Base-by-base conservation (phyloP, 148 eudicot genomes). In the Spergularia bocconei region DNA sequence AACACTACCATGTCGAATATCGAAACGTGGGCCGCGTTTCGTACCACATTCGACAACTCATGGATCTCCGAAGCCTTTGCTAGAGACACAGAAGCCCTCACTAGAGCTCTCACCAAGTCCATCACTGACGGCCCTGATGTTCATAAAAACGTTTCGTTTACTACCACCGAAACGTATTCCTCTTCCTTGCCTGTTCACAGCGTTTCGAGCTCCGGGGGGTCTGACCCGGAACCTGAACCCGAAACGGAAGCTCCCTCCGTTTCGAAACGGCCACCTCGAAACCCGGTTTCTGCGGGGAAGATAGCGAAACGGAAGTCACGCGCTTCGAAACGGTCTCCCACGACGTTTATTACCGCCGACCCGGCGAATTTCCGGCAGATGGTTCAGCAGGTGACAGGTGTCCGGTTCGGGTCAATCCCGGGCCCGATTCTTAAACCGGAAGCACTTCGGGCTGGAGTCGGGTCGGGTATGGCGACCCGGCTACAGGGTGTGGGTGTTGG, bases 341-440 rank as follows among this genome's bases (percentile, higher is more conserved):
- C 98, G 51, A 93, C 96, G 52, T 91, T 85, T 36, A 93, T 93
- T 11, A 75, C 84, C 7, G 96, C 96, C 10, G 96, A 91, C 81
- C 85, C 93, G 13, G 85, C 88, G 10, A 91, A 91, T 55, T 93
- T 93, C 75, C 74, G 96, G 57, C 92, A 89, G 76, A 89, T 91
- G 96, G 98, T 93, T 63, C 98, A 93, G 85, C 86, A 94, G 76
- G 92, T 94, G 74, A 94, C 98, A 12, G 97, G 98, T 0, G 88
- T 84, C 14, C 83, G 80, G 47, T 78, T 90, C 73, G 41, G 60
- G 1, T 6, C 77, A 14, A 78, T 73, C 0, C 78, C 62, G 23
- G 15, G 71, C 60, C 76, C 85, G 10, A 72, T 88, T 16, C 47
- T 93, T 72, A 90, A 85, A 64, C 98, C 96, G 69, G 97, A 90